phyloP scores from a whole-genome alignment of 1,284 basidiomycete species.

The Cystobasidium pallidum region DNA sequence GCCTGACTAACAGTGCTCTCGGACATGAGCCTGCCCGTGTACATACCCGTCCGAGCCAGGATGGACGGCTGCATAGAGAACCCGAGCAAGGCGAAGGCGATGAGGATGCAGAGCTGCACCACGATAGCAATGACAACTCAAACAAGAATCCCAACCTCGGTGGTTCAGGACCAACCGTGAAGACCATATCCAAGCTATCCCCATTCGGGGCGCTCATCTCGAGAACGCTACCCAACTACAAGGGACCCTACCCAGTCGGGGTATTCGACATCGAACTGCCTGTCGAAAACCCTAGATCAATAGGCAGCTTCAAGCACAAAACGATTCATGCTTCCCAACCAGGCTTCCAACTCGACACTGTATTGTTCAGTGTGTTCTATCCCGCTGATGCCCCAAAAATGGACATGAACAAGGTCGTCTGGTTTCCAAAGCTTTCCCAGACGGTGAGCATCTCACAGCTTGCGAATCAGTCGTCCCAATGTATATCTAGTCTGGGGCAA shows the following conservation, averaged over 20 bases:
- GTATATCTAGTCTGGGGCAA: too few species aligned
- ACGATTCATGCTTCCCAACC: not conserved
- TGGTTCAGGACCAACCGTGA: conserved; percentile 16
- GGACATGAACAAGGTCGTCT: conserved; percentile 27
- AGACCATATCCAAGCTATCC: conserved; percentile 28
- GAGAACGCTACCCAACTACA: conserved; percentile 41
- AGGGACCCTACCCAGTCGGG: conserved; percentile 34
- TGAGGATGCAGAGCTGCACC: not conserved
- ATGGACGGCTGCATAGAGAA: not conserved
- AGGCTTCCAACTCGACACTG: conserved; percentile 38
- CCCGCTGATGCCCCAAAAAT: conserved; percentile 51
- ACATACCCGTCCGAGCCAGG: conserved; percentile 6
- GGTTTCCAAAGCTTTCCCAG: conserved; percentile 44
- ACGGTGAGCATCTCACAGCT: conserved; percentile 8
- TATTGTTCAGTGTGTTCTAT: conserved; percentile 57
- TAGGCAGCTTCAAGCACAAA: conserved; percentile 39
- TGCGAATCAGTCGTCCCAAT: not conserved
- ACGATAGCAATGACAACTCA: not conserved
- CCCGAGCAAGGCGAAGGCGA: conserved; percentile 8
- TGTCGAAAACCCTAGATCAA: conserved; percentile 16
- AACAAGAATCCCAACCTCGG: not conserved
- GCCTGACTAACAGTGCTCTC: not conserved
- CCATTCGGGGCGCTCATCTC: conserved; percentile 34
- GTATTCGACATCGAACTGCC: conserved; percentile 44
- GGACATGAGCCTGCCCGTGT: conserved; percentile 31